phyloP scores from a whole-genome alignment of 306 rosid genomes.

The Cucumis hystrix region DNA sequence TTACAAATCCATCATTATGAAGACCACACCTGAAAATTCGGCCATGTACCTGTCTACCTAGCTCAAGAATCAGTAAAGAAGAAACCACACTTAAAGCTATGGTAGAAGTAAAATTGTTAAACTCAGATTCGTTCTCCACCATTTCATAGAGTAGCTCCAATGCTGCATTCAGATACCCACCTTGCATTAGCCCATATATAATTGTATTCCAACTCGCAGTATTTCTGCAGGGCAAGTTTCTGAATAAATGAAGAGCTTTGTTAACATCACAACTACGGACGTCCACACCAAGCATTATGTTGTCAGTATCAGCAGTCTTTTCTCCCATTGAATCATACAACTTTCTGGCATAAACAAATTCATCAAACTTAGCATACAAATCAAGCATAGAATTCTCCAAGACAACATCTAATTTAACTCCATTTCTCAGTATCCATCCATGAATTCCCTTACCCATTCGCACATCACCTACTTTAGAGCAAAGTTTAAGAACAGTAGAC shows the following conservation, averaged over 20 bases:
- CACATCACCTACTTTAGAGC: conserved; percentile 34
- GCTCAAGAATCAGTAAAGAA: conserved; percentile 33
- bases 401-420: conserved; percentile 51
- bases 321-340: conserved; percentile 40
- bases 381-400: conserved; percentile 66
- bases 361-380: conserved; percentile 54
- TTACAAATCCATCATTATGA: conserved; percentile 35
- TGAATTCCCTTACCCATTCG: conserved; percentile 50
- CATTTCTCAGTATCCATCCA: conserved; percentile 63
- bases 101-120: conserved; percentile 46
- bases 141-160: conserved; percentile 50
- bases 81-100: conserved; percentile 65
- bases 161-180: conserved; percentile 35
- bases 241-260: conserved; percentile 49
- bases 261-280: conserved; percentile 38
- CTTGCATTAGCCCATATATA: conserved; percentile 54
- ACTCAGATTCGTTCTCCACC: conserved; percentile 33
- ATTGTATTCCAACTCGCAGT: conserved; percentile 78
- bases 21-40: conserved; percentile 31
- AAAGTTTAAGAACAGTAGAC: conserved; percentile 52
- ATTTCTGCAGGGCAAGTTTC: conserved; percentile 45
- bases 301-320: conserved; percentile 44
- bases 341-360: conserved; percentile 33
- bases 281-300: conserved; percentile 55
- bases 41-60: conserved; percentile 80